Base-by-base conservation (phyloP, 352 stramenopile genomes). In the Pythium myriotylum region DNA sequence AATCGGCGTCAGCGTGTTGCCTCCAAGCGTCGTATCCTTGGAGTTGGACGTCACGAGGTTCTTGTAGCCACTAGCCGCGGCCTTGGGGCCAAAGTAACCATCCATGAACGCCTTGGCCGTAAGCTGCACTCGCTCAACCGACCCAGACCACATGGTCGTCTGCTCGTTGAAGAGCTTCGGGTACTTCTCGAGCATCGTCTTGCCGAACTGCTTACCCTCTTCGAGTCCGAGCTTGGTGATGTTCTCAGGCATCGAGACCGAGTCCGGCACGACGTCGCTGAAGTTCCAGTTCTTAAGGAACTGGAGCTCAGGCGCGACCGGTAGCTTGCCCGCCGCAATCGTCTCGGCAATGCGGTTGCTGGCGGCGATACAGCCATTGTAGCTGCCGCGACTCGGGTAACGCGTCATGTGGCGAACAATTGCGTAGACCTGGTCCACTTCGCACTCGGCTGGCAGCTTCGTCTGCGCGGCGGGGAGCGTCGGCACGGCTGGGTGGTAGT, bases 1-100 rank as follows among this genome's bases (percentile, higher is more conserved):
- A 32, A 86, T 83, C 0, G 76, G 76, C 39, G 74, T 81, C 42
- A 86, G 48, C 42, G 76, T 83, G 74, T 81, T 81, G 46, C 60
- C 76, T 23, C 69, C 76, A 23, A 79, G 51, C 0, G 61, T 71
- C 41, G 60, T 61, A 57, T 86, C 72, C 13, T 65, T 78, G 46
- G 66, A 73, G 56, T 70, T 62, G 33, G 66, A 70, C 16, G 70
- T 76, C 42, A 62, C 72, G 42, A 86, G 59, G 29, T 77, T 63
- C 26, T 72, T 48, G 48, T 76, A 65, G 51, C 77, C 56, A 41
- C 66, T 66, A 1, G 49, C 41, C 17, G 59, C 55, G 23, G 65
- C 77, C 29, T 54, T 40, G 13, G 61, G 32, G 5, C 76, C 72
- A 39, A 79, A 79, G 66, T 77, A 81, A 8, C 76, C 76, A 2